Evolutionary conservation across 2,329 filamentous ascomycete genomes (phyloP), one percentile per base, ranked within the genome.

Genomic region (Endocalyx cinctus): DNA sequence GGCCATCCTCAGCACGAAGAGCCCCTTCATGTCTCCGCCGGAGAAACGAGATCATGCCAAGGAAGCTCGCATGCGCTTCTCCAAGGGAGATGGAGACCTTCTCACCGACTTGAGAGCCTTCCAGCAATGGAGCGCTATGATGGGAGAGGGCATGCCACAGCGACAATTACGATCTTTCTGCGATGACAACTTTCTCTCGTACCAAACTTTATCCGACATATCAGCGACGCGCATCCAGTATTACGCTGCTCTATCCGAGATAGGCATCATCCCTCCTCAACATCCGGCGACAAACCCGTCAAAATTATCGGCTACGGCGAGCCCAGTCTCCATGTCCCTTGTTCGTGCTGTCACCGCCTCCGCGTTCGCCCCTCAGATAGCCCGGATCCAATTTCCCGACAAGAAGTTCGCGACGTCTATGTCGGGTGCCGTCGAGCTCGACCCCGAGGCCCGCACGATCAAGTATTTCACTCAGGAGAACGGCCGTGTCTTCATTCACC

Each of bases 401-500:
- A 94, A 94, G 67, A 97, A 96, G 60, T 98, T 94, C 59, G 85
- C 86, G 10, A 79, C 82, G 22, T 87, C 86, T 3, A 77, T 94
- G 43, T 86, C 87, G 1, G 92, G 92, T 6, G 87, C 92, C 0
- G 86, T 97, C 2, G 90, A 92, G 57, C 71, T 96, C 6, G 92
- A 98, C 54, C 90, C 90, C 0, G 90, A 97, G 60, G 90, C 90
- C 5, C 75, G 81, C 33, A 86, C 84, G 4, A 96, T 98, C 62
- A 92, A 88, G 57, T 98, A 89, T 64, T 97, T 87, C 61, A 87
- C 84, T 46, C 82, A 86, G 52, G 84, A 88, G 48, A 86, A 84
- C 46, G 85, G 84, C 0, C 75, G 92, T 6, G 87, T 97, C 10
- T 98, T 98, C 59, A 81, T 97, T 12, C 92, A 98, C 54, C 92